Evolutionary conservation across 192 early-diverging fungal genomes (phyloP).

Genomic region (Coemansia sp.): DNA sequence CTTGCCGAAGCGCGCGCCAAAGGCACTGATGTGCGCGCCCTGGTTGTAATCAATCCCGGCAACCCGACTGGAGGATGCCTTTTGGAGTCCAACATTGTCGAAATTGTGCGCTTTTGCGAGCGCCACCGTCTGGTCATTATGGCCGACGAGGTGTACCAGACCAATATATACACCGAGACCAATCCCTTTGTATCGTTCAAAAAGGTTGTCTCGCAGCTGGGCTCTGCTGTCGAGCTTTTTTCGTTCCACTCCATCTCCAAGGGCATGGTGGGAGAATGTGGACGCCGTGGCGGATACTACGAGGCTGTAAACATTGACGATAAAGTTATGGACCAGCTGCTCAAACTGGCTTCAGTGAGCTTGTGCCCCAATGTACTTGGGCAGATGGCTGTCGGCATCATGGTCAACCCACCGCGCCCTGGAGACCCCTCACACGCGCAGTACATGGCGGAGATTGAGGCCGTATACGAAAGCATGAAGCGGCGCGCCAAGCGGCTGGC

Average conservation of each 20-base stretch:
- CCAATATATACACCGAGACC: slow-evolving; percentile 78
- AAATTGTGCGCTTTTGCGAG: slow-evolving; percentile 87
- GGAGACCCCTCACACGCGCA: slow-evolving; percentile 73
- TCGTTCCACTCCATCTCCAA: slow-evolving; percentile 97
- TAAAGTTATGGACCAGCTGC: slow-evolving; percentile 74
- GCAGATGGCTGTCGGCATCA: slow-evolving; percentile 90
- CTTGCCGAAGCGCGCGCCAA: slow-evolving; percentile 58
- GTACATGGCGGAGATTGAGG: slow-evolving; percentile 68
- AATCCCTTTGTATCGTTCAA: slow-evolving; percentile 96
- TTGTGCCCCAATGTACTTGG: slow-evolving; percentile 94
- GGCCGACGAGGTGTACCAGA: slow-evolving; percentile 98
- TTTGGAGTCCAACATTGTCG: slow-evolving; percentile 73
- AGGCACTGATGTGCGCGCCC: slow-evolving; percentile 85
- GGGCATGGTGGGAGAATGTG: slow-evolving; percentile 98
- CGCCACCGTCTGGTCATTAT: slow-evolving; percentile 77
- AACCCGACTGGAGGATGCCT: slow-evolving; percentile 97
- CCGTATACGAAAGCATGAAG: slow-evolving; percentile 75
- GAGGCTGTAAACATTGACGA: slow-evolving; percentile 82
- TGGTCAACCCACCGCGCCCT: slow-evolving; percentile 83
- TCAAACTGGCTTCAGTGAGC: slow-evolving; percentile 89
- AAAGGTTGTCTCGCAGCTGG: slow-evolving; percentile 82
- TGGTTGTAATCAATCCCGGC: slow-evolving; percentile 97
- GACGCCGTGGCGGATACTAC: slow-evolving; percentile 95
- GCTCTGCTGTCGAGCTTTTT: slow-evolving; percentile 77
- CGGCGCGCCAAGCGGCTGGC: slow-evolving; percentile 74